Evolutionary conservation across 140 eudicot genomes (phyloP), one percentile per base, ranked within the genome.

Genomic region (Flaveria floridana): DNA sequence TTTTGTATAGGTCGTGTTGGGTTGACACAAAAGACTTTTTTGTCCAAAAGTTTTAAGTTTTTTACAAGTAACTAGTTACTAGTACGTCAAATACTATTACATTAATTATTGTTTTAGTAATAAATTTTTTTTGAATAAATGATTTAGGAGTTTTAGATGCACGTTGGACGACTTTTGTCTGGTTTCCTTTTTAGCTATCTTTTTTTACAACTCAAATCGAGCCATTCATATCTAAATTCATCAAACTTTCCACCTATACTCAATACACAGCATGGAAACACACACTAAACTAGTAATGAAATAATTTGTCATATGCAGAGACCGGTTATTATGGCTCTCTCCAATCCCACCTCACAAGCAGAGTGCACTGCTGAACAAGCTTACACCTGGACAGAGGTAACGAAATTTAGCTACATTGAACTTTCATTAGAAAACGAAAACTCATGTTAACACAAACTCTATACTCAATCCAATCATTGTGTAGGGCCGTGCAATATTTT

Each of bases 331-430:
- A 82, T 92, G 98, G 98, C 98, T 52, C 89, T 92, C 26, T 92
- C 98, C 47, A 92, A 92, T 55, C 98, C 98, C 46, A 92, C 98
- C 70, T 82, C 98, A 57, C 98, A 92, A 89, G 84, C 98, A 7
- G 98, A 92, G 82, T 92, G 96, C 87, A 92, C 96, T 57, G 96
- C 98, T 41, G 95, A 92, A 78, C 92, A 92, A 86, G 98, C 98
- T 55, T 92, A 92, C 86, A 86, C 88, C 15, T 92, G 98, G 98
- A 85, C 85, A 47, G 80, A 92, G 96, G 97, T 91, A 77, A 30
- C 37, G 6, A 30, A 30, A 30, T 3, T 30, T 30, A 16, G 16
- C 42, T 8, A 41, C 41, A 39, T 67, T 41, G 51, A 41, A 71
- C 68, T 76, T 71, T n/a, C 20, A 30, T 57, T 37, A 37, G 3